Percentiles rank a stretch among this genome's conserved stretches.
phyloP scores from a whole-genome alignment of 169 alveolate genomes.

The Plasmodium gonderi region DNA sequence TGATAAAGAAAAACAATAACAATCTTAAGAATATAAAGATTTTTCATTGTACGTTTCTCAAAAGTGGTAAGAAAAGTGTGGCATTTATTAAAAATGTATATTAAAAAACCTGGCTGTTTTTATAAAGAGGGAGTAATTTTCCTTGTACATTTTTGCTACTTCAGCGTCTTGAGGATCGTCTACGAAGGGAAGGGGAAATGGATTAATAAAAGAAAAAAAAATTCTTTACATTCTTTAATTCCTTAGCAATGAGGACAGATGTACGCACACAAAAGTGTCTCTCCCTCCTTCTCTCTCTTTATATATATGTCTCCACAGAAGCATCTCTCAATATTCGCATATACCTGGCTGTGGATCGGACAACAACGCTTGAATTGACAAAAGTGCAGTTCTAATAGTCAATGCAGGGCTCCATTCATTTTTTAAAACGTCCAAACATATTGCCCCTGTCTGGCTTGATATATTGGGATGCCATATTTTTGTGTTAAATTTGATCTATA shows the following conservation, averaged over 20 bases:
- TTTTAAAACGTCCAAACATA: constrained; percentile 95
- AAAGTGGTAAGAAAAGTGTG: not conserved
- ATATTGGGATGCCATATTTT: constrained; percentile 98
- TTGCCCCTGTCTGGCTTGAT: constrained; percentile 95
- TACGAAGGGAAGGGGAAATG: not conserved
- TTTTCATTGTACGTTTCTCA: not conserved
- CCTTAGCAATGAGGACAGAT: not conserved
- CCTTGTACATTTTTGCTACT: constrained; percentile 90
- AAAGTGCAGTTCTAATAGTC: constrained; percentile 94
- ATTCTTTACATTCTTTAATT: not conserved
- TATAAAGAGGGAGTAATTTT: constrained; percentile 80
- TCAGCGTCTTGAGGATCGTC: constrained; percentile 93
- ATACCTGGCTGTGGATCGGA: constrained; percentile 90
- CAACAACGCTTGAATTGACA: constrained; percentile 91
- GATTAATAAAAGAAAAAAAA: not conserved
- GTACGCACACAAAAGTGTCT: not conserved
- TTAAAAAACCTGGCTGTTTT: constrained; percentile 85
- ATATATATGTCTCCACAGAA: not conserved
- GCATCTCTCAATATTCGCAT: not conserved
- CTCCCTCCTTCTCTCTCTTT: too few species aligned
- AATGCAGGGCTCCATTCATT: constrained; percentile 99
- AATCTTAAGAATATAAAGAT: not conserved
- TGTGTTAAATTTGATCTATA: constrained; percentile 93
- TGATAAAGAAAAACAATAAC: not conserved
- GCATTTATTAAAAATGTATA: not conserved